Evolutionary conservation across 2,329 filamentous ascomycete species (phyloP).

Genomic region (Fusarium mangiferae): DNA sequence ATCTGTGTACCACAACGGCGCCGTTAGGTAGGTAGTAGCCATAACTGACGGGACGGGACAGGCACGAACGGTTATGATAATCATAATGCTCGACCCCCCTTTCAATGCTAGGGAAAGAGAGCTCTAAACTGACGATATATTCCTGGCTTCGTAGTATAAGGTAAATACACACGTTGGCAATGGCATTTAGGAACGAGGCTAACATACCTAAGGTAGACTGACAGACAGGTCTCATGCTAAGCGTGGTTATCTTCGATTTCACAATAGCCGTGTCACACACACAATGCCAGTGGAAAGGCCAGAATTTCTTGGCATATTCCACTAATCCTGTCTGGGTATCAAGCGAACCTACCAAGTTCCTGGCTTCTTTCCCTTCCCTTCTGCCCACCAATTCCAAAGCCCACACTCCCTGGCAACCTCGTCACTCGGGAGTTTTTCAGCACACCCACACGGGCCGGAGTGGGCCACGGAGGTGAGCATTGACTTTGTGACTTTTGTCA

Average conservation of each 20-base stretch:
- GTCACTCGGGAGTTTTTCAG: constrained; percentile 34
- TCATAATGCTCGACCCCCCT: not conserved
- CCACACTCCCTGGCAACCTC: constrained; percentile 23
- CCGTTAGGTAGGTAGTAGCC: not conserved
- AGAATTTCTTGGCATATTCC: constrained; percentile 31
- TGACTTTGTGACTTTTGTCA: constrained; percentile 6
- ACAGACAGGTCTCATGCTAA: not conserved
- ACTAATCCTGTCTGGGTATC: constrained; percentile 25
- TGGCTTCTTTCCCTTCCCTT: constrained; percentile 24
- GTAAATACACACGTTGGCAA: not conserved
- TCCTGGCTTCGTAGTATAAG: not conserved
- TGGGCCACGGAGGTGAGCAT: constrained; percentile 23
- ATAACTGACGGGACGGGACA: constrained; percentile 7
- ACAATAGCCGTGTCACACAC: constrained; percentile 4
- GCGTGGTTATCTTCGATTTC: constrained; percentile 12
- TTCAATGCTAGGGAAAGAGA: not conserved
- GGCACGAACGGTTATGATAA: not conserved
- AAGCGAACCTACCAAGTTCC: constrained; percentile 25
- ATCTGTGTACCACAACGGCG: not conserved
- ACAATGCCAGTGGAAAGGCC: constrained; percentile 14
- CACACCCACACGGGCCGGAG: constrained; percentile 32
- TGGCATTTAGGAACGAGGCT: not conserved
- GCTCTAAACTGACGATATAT: not conserved
- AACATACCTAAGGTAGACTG: not conserved
- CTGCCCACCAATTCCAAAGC: not conserved